Evolutionary conservation across 2,329 filamentous ascomycete genomes (phyloP), one percentile per base, ranked within the genome.

Genomic region (Zelopaecilomyces penicillatus): DNA sequence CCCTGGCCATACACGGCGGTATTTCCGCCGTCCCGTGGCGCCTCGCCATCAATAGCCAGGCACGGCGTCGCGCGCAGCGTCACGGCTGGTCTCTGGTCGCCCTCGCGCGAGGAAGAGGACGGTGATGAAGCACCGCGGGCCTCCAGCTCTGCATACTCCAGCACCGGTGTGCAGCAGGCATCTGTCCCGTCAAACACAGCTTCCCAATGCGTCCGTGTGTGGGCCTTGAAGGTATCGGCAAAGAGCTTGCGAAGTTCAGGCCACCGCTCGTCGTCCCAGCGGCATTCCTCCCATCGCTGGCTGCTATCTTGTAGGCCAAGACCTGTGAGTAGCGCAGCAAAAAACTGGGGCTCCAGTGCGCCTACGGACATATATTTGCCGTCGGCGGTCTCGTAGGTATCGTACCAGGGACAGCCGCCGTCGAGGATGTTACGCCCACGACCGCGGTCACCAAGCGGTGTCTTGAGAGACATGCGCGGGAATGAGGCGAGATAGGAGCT

Each of bases 321-420:
- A 0, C 86, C 83, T 47, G 74, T 70, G 6, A 95, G 52, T 43
- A 97, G 66, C 2, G 66, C 73, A 3, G 64, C 68, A 61, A 86
- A 96, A 66, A 97, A 97, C 49, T 87, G 83, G 43, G 87, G 86
- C 68, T 97, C 91, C 28, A 97, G 67, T 9, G 90, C 86, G 1
- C 91, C 91, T n/a, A 96, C 85, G 8, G 90, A 85, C 73, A 96
- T 83, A 60, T 82, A 93, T 50, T 74, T 75, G 1, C 84, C 75
- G 61, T 95, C 89, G 46, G 73, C 77, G 5, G 88, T 95, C 69
- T 85, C 82, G 64, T 96, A 97, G 0, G 85, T 90, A 52, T 87
- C 85, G 62, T 97, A 97, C 62, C 78, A 97, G 2, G 91, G 91
- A 54, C 82, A 83, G 0, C 89, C 91, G 8, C 87, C 82, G 65